A percentile compares a stretch with the other conserved stretches of the same genome.
These are phyloP conservation scores for Pyrenophora tritici-repentis DNA, from an alignment of 2,329 filamentous ascomycete species.

Conservation along the genomic window DNA sequence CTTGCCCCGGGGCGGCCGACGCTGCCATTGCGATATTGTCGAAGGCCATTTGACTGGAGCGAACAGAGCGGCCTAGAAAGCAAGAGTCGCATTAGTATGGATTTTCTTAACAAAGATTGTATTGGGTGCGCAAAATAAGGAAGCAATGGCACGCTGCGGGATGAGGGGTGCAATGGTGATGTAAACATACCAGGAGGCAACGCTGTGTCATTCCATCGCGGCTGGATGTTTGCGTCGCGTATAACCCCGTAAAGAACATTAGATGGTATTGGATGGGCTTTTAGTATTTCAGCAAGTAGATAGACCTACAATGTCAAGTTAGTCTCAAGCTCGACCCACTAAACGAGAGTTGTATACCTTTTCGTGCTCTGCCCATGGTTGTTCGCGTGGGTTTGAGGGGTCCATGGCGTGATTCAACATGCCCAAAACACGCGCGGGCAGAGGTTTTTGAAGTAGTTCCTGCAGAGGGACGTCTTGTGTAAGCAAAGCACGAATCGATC, in stretches of 20 bases:
- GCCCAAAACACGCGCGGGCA: slow-evolving; percentile 27
- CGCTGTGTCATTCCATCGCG: slow-evolving; percentile 56
- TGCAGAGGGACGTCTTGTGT: slow-evolving; percentile 34
- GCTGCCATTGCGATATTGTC: slow-evolving; percentile 31
- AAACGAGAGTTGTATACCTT: slow-evolving; percentile 45
- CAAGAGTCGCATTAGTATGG: slow-evolving; percentile 16
- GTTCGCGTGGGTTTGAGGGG: slow-evolving; percentile 43
- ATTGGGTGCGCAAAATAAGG: background rate
- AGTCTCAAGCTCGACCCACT: slow-evolving; percentile 7
- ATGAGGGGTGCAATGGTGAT: background rate
- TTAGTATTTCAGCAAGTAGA: slow-evolving; percentile 59
- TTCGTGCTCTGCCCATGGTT: slow-evolving; percentile 54
- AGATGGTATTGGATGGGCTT: slow-evolving; percentile 52
- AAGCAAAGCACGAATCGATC: slow-evolving; percentile 42
- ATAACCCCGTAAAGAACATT: slow-evolving; percentile 52
- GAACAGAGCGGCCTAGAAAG: slow-evolving; percentile 42
- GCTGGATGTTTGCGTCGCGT: slow-evolving; percentile 50
- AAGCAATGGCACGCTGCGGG: background rate
- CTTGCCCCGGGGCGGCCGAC: slow-evolving; percentile 23
- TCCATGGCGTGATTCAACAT: slow-evolving; percentile 43
- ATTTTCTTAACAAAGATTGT: background rate
- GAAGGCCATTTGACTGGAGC: slow-evolving; percentile 45
- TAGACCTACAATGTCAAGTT: slow-evolving; percentile 37
- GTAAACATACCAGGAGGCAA: slow-evolving; percentile 55
- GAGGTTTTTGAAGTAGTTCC: slow-evolving; percentile 39